phyloP scores from a whole-genome alignment of 2,329 filamentous ascomycete genomes.

The Trichoderma hamatum region DNA sequence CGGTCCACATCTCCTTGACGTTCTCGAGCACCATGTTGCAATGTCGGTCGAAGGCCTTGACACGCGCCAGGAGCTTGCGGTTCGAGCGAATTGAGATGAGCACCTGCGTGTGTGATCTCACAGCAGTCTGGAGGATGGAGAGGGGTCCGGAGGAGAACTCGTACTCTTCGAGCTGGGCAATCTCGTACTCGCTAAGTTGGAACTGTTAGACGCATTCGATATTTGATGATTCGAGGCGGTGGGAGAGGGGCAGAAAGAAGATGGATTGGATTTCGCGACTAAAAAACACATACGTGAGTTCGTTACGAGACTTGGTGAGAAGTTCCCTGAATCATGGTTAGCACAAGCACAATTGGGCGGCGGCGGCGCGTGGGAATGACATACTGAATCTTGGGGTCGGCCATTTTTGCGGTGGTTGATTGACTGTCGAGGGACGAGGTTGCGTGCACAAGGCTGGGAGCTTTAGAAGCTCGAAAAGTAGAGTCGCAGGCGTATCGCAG shows the following conservation, averaged over 20 bases:
- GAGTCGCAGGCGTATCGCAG: constrained; percentile 34
- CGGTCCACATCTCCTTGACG: constrained; percentile 97
- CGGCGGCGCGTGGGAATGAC: constrained; percentile 33
- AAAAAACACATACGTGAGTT: constrained; percentile 77
- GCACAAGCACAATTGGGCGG: constrained; percentile 22
- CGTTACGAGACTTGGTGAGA: constrained; percentile 82
- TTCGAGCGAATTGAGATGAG: constrained; percentile 98
- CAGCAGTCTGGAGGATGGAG: constrained; percentile 95
- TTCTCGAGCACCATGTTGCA: constrained; percentile 99
- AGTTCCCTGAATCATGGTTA: constrained; percentile 68
- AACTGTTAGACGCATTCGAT: constrained; percentile 20
- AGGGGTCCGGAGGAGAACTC: constrained; percentile 61
- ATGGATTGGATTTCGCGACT: constrained; percentile 27
- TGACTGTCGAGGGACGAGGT: constrained; percentile 30
- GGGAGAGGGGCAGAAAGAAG: constrained; percentile 18
- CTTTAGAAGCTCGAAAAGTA: constrained; percentile 41
- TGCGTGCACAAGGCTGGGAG: constrained; percentile 42
- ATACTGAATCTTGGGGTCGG: constrained; percentile 74
- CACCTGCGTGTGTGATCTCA: constrained; percentile 91
- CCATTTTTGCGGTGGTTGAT: constrained; percentile 49
- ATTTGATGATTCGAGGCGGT: constrained; percentile 6
- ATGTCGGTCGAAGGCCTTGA: constrained; percentile 98
- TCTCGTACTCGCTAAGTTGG: constrained; percentile 77
- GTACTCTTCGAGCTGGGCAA: constrained; percentile 68
- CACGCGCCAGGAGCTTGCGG: constrained; percentile 92